Conservation (phyloP, 306 rosid genomes). For the Castanopsis chinensis region DNA sequence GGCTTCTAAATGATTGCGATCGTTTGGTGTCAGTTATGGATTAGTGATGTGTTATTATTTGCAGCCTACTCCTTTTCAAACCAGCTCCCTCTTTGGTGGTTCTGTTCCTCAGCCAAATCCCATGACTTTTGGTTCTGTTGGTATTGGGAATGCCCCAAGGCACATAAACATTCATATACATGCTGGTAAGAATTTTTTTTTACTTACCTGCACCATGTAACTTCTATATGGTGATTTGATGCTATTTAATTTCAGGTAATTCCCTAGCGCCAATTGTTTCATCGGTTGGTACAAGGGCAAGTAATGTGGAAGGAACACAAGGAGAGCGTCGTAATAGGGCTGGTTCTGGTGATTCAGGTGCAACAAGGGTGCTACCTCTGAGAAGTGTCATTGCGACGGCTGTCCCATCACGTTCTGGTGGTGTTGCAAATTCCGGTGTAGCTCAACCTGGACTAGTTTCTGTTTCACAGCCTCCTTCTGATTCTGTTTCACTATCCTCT, state of each 20-base stretch:
- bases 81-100: slow-evolving; percentile 70
- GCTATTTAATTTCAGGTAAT: slow-evolving; percentile 38
- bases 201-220: background rate
- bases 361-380: slow-evolving; percentile 46
- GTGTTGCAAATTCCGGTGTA: slow-evolving; percentile 32
- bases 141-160: slow-evolving; percentile 86
- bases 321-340: slow-evolving; percentile 49
- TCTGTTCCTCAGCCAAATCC: slow-evolving; percentile 69
- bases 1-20: background rate
- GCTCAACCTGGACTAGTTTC: slow-evolving; percentile 53
- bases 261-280: slow-evolving; percentile 62
- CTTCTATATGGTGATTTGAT: slow-evolving; percentile 22
- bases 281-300: slow-evolving; percentile 72
- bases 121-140: slow-evolving; percentile 60
- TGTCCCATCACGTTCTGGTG: slow-evolving; percentile 51
- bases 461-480: slow-evolving; percentile 53
- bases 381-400: slow-evolving; percentile 55
- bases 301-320: slow-evolving; percentile 62
- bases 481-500: slow-evolving; percentile 57
- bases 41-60: slow-evolving; percentile 29
- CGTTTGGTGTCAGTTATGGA: slow-evolving; percentile 12
- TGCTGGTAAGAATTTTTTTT: slow-evolving; percentile 59
- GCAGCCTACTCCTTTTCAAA: slow-evolving; percentile 93
- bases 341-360: slow-evolving; percentile 61
- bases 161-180: slow-evolving; percentile 93